phyloP scores from a whole-genome alignment of 108 stramenopile genomes.

The Nitzschia sp. region DNA sequence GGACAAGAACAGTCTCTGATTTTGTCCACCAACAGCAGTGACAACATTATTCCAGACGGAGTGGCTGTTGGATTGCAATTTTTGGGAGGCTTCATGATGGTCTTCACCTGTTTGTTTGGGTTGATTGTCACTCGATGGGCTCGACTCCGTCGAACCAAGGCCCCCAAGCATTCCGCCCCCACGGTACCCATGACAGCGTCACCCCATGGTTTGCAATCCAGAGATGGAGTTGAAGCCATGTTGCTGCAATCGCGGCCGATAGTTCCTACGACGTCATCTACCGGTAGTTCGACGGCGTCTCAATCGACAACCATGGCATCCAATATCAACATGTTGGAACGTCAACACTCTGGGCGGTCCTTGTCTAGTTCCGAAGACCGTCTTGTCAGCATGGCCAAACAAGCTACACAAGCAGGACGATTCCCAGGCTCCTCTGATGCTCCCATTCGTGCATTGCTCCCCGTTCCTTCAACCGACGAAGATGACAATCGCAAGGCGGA shows the following conservation, averaged over 20 bases:
- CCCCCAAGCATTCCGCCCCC: not conserved
- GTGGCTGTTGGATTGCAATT: not conserved
- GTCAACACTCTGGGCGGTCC: too few species aligned
- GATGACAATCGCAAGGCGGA: too few species aligned
- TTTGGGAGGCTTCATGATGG: not conserved
- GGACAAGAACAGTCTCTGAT: not conserved
- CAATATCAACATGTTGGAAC: not conserved
- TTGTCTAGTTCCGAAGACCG: too few species aligned
- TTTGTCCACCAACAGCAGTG: not conserved
- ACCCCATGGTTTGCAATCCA: not conserved
- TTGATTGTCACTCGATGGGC: not conserved
- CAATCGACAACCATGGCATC: too few species aligned
- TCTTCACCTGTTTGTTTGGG: not conserved
- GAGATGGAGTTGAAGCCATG: not conserved
- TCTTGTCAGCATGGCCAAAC: too few species aligned
- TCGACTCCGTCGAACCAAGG: not conserved
- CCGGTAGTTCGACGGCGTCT: too few species aligned
- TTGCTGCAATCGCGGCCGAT: not conserved
- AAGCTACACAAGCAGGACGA: too few species aligned
- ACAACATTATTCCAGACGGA: not conserved
- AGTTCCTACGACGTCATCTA: not conserved
- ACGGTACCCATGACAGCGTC: not conserved
- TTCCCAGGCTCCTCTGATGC: too few species aligned
- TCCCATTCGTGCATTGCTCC: too few species aligned
- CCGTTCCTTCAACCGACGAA: too few species aligned